Evolutionary conservation across 345 rosid species (phyloP).

Genomic region (Linum usitatissimum): DNA sequence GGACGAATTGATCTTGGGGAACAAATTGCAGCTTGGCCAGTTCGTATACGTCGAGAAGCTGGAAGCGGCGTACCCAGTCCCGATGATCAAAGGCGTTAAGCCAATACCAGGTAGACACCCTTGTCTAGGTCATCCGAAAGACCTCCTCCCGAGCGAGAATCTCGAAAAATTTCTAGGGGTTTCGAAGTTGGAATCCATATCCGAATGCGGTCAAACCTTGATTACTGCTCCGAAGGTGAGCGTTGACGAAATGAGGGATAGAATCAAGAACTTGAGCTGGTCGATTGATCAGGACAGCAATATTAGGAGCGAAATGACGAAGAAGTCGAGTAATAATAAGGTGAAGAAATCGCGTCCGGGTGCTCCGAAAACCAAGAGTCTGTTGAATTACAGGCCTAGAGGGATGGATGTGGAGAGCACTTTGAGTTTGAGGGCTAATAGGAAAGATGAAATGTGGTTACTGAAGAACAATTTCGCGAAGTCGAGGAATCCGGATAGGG

Average conservation of each 20-base stretch:
- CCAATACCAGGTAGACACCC: constrained; percentile 49
- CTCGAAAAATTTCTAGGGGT: constrained; percentile 33
- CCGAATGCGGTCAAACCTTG: constrained; percentile 14
- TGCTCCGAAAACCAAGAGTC: constrained; percentile 8
- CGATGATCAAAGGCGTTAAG: constrained; percentile 46
- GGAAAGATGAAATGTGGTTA: constrained; percentile 10
- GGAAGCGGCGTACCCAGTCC: constrained; percentile 61
- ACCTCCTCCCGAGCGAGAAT: constrained; percentile 37
- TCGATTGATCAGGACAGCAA: constrained; percentile 1
- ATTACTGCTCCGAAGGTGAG: constrained; percentile 9
- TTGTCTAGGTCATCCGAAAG: constrained; percentile 34
- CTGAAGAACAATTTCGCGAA: constrained; percentile 12
- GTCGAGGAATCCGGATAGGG: constrained; percentile 15
- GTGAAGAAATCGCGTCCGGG: neutral
- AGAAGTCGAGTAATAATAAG: neutral
- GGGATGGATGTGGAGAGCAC: constrained; percentile 7
- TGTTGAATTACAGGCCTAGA: constrained; percentile 4
- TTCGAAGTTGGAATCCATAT: constrained; percentile 18
- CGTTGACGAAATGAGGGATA: neutral
- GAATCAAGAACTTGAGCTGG: neutral
- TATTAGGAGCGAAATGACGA: neutral
- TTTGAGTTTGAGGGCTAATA: constrained; percentile 3
- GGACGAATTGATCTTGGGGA: constrained; percentile 47
- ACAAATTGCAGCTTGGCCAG: constrained; percentile 54
- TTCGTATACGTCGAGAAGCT: constrained; percentile 40